Evolutionary conservation across 192 early-diverging fungal species (phyloP).

Genomic region (Spinellus fusiger): DNA sequence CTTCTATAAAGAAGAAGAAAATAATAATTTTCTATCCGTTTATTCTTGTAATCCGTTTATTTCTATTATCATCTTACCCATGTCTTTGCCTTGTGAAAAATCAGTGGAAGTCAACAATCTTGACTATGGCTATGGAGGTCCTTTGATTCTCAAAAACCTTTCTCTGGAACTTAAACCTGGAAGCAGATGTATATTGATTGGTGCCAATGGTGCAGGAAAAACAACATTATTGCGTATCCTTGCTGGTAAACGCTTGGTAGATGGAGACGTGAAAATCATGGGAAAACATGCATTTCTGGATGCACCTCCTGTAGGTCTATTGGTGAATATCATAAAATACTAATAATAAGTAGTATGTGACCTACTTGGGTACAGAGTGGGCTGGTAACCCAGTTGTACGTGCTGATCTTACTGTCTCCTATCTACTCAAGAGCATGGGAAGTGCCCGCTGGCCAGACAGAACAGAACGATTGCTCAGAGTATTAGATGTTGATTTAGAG

Average conservation of each 20-base stretch:
- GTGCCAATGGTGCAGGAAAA: constrained; percentile 71
- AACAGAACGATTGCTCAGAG: constrained; percentile 50
- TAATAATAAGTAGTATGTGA: constrained; percentile 42
- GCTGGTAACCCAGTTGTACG: constrained; percentile 64
- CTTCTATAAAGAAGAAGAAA: too few species aligned
- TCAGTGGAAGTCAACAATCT: constrained; percentile 39
- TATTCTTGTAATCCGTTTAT: too few species aligned
- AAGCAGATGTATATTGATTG: constrained; percentile 61
- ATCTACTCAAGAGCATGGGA: constrained; percentile 59
- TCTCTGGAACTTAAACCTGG: constrained; percentile 46
- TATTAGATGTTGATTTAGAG: constrained; percentile 60
- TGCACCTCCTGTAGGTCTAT: constrained; percentile 35
- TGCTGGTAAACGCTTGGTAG: constrained; percentile 62
- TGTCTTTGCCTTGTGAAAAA: background rate
- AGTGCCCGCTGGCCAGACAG: constrained; percentile 57
- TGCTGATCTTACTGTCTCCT: constrained; percentile 61
- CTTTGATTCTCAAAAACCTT: constrained; percentile 49
- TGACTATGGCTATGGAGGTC: constrained; percentile 54
- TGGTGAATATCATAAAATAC: background rate
- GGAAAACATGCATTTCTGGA: constrained; percentile 66
- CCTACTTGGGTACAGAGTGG: constrained; percentile 81
- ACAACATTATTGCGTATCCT: constrained; percentile 63
- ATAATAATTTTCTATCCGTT: too few species aligned
- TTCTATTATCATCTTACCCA: background rate
- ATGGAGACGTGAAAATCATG: constrained; percentile 46